Evolutionary conservation across 768 basidiomycete species (phyloP), one percentile per base, ranked within the genome.

Genomic region (Guyanaporus albipodus): DNA sequence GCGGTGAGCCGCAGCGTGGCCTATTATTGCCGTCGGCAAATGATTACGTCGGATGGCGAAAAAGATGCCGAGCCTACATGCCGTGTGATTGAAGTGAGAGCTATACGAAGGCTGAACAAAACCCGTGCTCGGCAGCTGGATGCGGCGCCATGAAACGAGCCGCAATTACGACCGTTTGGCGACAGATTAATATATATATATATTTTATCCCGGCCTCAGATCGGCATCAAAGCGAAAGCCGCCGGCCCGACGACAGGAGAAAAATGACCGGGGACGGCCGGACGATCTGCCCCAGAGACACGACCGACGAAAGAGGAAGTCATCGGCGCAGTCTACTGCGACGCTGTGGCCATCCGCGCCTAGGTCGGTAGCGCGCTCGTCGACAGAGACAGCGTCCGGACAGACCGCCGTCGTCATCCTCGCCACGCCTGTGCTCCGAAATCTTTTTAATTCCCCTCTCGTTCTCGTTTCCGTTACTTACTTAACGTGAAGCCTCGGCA

Each of bases 231-330:
- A 63, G 43, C 44, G 36, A 54, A 57, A 67, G 67, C 64, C 65
- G 67, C 60, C 65, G 67, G 65, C 60, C 60, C 67, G 55, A 61
- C 46, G 46, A 58, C 44, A 46, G 53, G n/a, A n/a, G n/a, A n/a
- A 54, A 62, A 57, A 50, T 31, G 36, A 22, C 54, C 62, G 59
- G 57, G 36, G 24, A 45, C 54, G 53, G 64, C 63, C 57, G 64
- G 59, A 33, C 12, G 31, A 32, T n/a, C 6, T 11, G 7, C 27
- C 27, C 6, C 27, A 11, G 11, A 11, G 11, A 28, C 7, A 28
- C 6, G 27, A 28, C 11, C n/a, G n/a, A n/a, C n/a, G n/a, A n/a
- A n/a, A n/a, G 11, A 19, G 43, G n/a, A 45, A 28, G 38, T 44
- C 60, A 67, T 65, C 65, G 56, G 44, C 61, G 57, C 39, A 52